Base-by-base conservation (phyloP, 345 rosid species). In the Ceriops zippeliana region DNA sequence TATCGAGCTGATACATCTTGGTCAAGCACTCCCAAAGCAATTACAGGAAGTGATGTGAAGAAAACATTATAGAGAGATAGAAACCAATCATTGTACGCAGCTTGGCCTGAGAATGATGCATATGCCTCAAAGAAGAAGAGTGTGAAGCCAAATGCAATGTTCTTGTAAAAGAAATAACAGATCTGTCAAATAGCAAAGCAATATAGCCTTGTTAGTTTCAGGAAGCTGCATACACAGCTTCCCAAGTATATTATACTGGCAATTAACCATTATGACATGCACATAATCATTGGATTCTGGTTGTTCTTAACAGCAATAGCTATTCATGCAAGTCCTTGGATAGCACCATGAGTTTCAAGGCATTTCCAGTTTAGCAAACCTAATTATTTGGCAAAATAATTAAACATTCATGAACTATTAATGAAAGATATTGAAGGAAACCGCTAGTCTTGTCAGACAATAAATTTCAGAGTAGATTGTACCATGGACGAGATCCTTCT, bases 121-220 rank as follows among this genome's bases (percentile, higher is more conserved):
- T 90, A 91, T 27, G 83, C 85, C 88, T 90, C 96, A 6, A 78
- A 95, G 82, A 87, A 89, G 93, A 91, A 95, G 21, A 95, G 75
- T 0, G 96, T 88, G 77, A 95, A 84, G 67, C 98, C 99, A 60
- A 91, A 95, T 2, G 88, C 89, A 31, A 95, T 87, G 77, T 95
- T 95, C 93, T 95, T 95, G 90, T 95, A 95, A 75, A 95, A 95
- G 89, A 95, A 95, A 83, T 88, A 95, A 86, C 98, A 95, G 65
- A 95, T 88, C 98, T 95, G 87, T 63, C 21, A 72, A 54, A 70
- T 52, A 27, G 63, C 61, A 64, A 67, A 72, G 49, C 24, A 62
- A 67, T 4, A 34, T 47, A 38, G 28, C 27, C 26, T 24, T 65
- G 30, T 51, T 26, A 62, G 63, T 37, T 35, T 52, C 22, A 37